Evolutionary conservation across 768 basidiomycete species (phyloP).

Genomic region (Podaxis sp.): DNA sequence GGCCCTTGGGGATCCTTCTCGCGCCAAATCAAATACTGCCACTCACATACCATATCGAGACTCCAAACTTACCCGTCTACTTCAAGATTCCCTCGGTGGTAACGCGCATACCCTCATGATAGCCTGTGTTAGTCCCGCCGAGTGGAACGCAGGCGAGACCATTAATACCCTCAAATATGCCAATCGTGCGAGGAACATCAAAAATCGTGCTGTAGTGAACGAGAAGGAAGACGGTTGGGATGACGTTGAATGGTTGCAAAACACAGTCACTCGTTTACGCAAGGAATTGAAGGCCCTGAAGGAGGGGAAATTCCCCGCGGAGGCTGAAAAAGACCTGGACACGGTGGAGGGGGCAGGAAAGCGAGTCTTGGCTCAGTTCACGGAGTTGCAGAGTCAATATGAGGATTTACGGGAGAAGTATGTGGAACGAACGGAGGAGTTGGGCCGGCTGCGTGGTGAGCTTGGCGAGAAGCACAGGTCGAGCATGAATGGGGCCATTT

Average conservation of each 20-base stretch:
- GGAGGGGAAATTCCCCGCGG: slow-evolving; percentile 48
- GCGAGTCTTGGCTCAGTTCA: slow-evolving; percentile 77
- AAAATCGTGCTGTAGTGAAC: slow-evolving; percentile 89
- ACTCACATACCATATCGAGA: slow-evolving; percentile 97
- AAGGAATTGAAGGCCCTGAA: slow-evolving; percentile 85
- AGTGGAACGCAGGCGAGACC: slow-evolving; percentile 94
- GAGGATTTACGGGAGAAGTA: slow-evolving; percentile 82
- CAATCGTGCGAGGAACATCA: slow-evolving; percentile 95
- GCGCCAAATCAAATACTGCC: slow-evolving; percentile 79
- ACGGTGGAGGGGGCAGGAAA: slow-evolving; percentile 64
- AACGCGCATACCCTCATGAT: slow-evolving; percentile 99
- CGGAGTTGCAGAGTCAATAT: slow-evolving; percentile 83
- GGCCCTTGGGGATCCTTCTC: slow-evolving; percentile 90
- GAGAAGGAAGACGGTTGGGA: slow-evolving; percentile 99
- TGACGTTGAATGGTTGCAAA: slow-evolving; percentile 95
- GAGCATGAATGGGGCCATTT: slow-evolving; percentile 58
- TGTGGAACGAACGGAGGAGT: slow-evolving; percentile 86
- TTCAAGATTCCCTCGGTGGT: slow-evolving; percentile 96
- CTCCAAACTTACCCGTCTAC: slow-evolving; percentile 93
- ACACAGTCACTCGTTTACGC: slow-evolving; percentile 78
- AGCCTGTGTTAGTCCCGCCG: slow-evolving; percentile 94
- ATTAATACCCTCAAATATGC: slow-evolving; percentile 96
- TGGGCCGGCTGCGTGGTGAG: slow-evolving; percentile 76
- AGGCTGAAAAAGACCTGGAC: slow-evolving; percentile 35
- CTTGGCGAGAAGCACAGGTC: slow-evolving; percentile 71